These are phyloP conservation scores for Dioszegia hungarica DNA, from an alignment of 768 basidiomycete genomes.

Conservation along the genomic window DNA sequence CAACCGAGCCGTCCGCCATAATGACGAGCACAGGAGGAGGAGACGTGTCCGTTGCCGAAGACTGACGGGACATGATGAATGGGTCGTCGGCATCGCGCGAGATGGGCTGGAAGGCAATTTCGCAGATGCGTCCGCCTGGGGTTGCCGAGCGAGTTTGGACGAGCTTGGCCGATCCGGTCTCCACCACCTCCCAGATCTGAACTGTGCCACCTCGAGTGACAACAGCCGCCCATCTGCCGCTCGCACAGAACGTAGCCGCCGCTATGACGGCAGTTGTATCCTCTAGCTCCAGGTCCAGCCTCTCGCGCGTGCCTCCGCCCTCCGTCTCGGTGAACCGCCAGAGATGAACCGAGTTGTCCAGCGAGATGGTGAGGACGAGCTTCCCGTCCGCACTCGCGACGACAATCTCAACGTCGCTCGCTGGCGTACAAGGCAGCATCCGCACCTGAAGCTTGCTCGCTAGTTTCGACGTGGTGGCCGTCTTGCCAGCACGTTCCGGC, in stretches of 20 bases:
- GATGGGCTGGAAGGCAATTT: background rate
- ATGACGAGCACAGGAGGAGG: background rate
- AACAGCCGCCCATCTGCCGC: background rate
- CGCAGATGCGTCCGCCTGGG: background rate
- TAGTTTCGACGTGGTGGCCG: background rate
- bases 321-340: constrained; percentile 56
- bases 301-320: constrained; percentile 20
- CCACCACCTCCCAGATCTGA: constrained; percentile 8
- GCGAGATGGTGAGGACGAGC: constrained; percentile 64
- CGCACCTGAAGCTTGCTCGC: constrained; percentile 54
- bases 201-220: background rate
- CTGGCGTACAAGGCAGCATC: constrained; percentile 73
- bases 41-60: background rate
- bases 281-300: background rate
- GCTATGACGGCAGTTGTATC: background rate
- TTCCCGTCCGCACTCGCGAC: constrained; percentile 66
- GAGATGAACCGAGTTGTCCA: constrained; percentile 70
- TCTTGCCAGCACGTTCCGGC: background rate
- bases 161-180: background rate
- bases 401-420: constrained; percentile 76
- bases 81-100: background rate
- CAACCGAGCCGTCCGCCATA: background rate
- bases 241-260: background rate
- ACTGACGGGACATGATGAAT: constrained; percentile 4
- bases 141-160: background rate